Evolutionary conservation across 305 asterid species (phyloP).

Genomic region (Solanum hybrid): DNA sequence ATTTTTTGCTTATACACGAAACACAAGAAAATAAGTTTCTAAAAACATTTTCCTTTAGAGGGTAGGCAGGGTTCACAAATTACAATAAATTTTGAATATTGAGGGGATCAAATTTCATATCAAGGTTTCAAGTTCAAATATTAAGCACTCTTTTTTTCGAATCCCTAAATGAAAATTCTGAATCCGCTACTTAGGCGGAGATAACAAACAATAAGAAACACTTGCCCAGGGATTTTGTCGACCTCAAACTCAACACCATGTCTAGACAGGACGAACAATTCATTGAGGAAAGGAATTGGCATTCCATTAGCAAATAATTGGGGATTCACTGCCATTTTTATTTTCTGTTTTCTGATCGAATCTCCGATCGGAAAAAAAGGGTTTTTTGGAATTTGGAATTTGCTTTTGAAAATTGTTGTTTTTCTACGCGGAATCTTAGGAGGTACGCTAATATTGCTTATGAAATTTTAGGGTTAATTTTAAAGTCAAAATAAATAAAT

Average conservation of each 20-base stretch:
- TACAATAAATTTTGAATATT: neutral
- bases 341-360: neutral
- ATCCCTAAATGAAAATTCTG: neutral
- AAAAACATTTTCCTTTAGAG: neutral
- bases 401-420: neutral
- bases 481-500: no score
- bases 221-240: constrained; percentile 83
- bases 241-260: constrained; percentile 91
- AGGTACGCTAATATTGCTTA: neutral
- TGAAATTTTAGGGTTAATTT: neutral
- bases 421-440: neutral
- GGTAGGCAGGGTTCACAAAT: neutral
- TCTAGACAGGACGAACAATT: constrained; percentile 79
- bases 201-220: neutral
- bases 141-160: neutral
- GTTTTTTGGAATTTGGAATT: neutral
- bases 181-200: neutral
- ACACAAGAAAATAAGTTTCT: neutral
- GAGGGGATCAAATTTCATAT: neutral
- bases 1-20: neutral
- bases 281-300: constrained; percentile 91
- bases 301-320: constrained; percentile 76
- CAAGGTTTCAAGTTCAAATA: neutral
- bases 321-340: constrained; percentile 77
- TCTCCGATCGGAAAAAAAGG: no score